A percentile compares a stretch with the other conserved stretches of the same genome.
phyloP scores from a whole-genome alignment of 371 early-diverging fungal species.

The Choanephora cucurbitarum region DNA sequence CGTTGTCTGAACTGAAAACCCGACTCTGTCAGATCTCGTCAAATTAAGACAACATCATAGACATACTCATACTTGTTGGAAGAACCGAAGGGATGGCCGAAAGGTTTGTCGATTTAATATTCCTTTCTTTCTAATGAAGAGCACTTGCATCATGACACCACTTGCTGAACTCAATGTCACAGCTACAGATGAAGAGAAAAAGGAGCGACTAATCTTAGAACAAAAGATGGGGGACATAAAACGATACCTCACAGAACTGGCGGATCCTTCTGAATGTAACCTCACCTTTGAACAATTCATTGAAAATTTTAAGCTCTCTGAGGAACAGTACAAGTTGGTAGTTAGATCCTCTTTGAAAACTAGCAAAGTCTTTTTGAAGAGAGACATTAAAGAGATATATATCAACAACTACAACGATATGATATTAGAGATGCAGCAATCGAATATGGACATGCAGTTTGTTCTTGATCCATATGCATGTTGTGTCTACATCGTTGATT shows the following conservation, averaged over 20 bases:
- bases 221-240: background rate
- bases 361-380: background rate
- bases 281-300: conserved; percentile 1
- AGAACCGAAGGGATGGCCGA: background rate
- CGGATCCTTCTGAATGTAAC: no score
- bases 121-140: conserved; percentile 1
- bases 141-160: background rate
- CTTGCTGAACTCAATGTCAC: background rate
- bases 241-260: no score
- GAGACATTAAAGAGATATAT: background rate
- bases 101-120: background rate
- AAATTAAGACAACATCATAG: background rate
- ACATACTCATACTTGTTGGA: conserved; percentile 4
- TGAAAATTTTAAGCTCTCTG: background rate
- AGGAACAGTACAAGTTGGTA: background rate
- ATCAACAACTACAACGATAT: background rate
- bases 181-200: background rate
- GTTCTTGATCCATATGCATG: conserved; percentile 6
- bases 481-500: conserved; percentile 3
- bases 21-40: background rate
- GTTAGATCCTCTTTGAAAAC: background rate
- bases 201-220: background rate
- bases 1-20: background rate
- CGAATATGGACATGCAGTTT: conserved; percentile 5
- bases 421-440: background rate